A percentile compares a stretch with the other conserved stretches of the same genome.
These are phyloP conservation scores for Melanogaster broomeanus DNA, from an alignment of 768 basidiomycete species.

Conservation along the genomic window DNA sequence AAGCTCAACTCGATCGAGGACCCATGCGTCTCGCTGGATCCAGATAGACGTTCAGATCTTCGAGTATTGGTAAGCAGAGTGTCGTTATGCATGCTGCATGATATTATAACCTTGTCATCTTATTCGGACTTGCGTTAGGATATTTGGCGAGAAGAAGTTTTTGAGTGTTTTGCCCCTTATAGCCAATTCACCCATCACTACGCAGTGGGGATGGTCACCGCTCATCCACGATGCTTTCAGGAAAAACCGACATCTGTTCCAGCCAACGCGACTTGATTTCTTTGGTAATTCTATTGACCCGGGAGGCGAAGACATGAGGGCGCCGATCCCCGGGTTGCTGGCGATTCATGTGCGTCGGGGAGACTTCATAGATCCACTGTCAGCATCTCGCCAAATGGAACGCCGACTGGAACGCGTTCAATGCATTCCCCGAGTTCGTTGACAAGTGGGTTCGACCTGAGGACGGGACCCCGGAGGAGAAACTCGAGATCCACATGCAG, in stretches of 20 bases:
- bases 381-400: conserved; percentile 34
- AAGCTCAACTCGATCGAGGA: conserved; percentile 36
- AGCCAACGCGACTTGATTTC: not conserved
- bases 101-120: not conserved
- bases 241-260: conserved; percentile 32
- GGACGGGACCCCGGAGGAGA: conserved; percentile 20
- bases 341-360: conserved; percentile 55
- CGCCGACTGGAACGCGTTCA: conserved; percentile 46
- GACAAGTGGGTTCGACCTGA: conserved; percentile 40
- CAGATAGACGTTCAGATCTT: conserved; percentile 30
- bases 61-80: conserved; percentile 35
- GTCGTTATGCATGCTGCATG: not conserved
- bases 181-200: conserved; percentile 34
- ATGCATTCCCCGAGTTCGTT: conserved; percentile 40
- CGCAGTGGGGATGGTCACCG: conserved; percentile 40
- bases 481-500: conserved; percentile 26
- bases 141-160: conserved; percentile 35
- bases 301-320: conserved; percentile 2
- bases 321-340: conserved; percentile 41
- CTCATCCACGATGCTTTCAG: conserved; percentile 34
- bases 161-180: conserved; percentile 37
- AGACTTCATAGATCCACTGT: conserved; percentile 51
- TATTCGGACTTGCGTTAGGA: conserved; percentile 19
- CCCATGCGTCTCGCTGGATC: conserved; percentile 40
- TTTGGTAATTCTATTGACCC: not conserved